Base-by-base conservation (phyloP, 805 yeast genomes). In the Cephaloascus fragrans region DNA sequence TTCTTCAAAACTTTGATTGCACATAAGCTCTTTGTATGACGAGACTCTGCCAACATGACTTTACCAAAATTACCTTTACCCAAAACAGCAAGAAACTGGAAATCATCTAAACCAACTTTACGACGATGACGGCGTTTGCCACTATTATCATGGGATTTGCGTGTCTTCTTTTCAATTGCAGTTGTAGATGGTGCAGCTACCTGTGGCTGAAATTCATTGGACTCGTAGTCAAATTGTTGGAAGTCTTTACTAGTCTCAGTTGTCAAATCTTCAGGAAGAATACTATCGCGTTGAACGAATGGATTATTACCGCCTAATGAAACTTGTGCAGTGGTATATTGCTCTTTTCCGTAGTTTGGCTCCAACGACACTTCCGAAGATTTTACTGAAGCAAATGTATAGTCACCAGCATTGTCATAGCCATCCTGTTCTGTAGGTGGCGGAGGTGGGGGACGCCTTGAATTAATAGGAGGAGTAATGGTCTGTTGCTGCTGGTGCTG, bases 21-120 rank as follows among this genome's bases (percentile, higher is more conserved):
- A 64, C 96, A 93, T 40, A 93, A 62, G 40, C 77, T 75, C 39
- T 76, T 74, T 1, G 90, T 79, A 44, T 80, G 83, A 55, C 90
- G 80, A 14, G 96, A 84, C 62, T 90, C 96, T 1, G 97, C 97
- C 48, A 93, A 73, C 89, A 93, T 86, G 41, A 93, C 98, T 56
- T 93, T 93, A 62, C 99, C 99, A 58, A 93, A 93, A 59, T 93
- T 93, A 64, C 99, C 99, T 57, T 89, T 93, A 51, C 99, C 99
- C 42, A 93, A 71, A 8, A 93, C 98, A 8, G 97, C 95, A 48
- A 93, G 63, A 53, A 93, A 83, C 49, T 86, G 83, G 71, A 93
- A 93, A 61, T 93, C 97, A 57, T 93, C 97, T 41, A 93, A 71
- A 0, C 98, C 97, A 40, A 89, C 77, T 58, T 80, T 82, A 51